phyloP scores from a whole-genome alignment of 441 rosid species.

The Jatropha podagrica region DNA sequence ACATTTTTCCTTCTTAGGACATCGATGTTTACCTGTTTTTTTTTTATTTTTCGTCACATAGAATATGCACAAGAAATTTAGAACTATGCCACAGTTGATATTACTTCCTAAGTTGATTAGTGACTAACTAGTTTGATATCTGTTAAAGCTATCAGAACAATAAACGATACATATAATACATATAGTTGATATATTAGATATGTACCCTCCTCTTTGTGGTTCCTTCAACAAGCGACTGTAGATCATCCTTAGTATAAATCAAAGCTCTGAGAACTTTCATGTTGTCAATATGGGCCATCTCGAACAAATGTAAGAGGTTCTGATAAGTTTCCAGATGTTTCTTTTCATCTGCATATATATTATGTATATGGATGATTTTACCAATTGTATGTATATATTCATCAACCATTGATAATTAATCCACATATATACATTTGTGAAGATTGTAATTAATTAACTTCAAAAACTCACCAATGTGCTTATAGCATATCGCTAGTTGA shows the following conservation, averaged over 20 bases:
- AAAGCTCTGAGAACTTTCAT: constrained; percentile 63
- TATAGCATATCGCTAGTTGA: constrained; percentile 38
- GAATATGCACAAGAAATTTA: background rate
- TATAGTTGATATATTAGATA: no score
- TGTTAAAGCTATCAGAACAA: no score
- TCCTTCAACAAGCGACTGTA: constrained; percentile 61
- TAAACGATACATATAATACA: no score
- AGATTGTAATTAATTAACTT: background rate
- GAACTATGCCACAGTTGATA: no score
- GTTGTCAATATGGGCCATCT: constrained; percentile 62
- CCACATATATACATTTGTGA: background rate
- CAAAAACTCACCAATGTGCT: constrained; percentile 44
- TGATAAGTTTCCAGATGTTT: constrained; percentile 47
- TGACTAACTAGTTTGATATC: no score
- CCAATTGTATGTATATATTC: no score
- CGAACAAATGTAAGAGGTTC: constrained; percentile 42
- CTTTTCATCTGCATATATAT: constrained; percentile 49
- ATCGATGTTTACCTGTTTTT: constrained; percentile 56
- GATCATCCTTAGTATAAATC: constrained; percentile 55
- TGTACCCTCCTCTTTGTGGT: constrained; percentile 49
- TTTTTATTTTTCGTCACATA: background rate
- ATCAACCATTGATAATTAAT: background rate
- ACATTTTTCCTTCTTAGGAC: constrained; percentile 66
- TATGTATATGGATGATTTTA: background rate
- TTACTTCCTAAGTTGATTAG: no score